Base-by-base conservation (phyloP, 495 filamentous ascomycete genomes). In the Lasiosphaeris hirsuta region DNA sequence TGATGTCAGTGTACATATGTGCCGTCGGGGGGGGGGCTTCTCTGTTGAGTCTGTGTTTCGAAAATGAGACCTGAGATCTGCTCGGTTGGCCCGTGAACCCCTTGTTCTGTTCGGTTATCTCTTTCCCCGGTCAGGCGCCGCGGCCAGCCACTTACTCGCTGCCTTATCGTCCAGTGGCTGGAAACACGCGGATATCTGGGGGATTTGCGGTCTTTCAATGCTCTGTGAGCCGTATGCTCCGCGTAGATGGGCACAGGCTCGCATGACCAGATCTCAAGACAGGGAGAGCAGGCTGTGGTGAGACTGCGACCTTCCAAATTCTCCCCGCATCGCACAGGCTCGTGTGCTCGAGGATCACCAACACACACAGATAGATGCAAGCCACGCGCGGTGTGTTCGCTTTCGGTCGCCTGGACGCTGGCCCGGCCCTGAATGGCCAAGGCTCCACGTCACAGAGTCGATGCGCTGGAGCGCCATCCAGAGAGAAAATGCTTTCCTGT, bases 51-150 rank as follows among this genome's bases (percentile, higher is more conserved):
- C 44, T 15, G 13, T 56, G 54, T 56, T 56, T 56, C 54, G 54
- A 44, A 51, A 58, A 36, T 58, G 56, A 58, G 47, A 58, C 56
- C 19, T 48, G 41, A 52, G 46, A 47, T 44, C 59, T 51, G 17
- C 42, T 10, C 37, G 47, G 59, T 60, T 60, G 58, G 53, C 54
- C 60, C 50, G 45, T 59, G 51, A 54, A 43, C 57, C 49, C 56
- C 39, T 34, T 35, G 43, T 14, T 38, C 13, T 33, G 15, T 59
- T 62, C 51, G 60, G 60, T 49, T 33, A 59, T 60, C 57, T 62
- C 33, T 30, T 37, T 62, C 44, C 39, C 23, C 40, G 2, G 18
- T 35, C 23, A 30, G 23, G 23, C 23, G 23, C 23, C 23, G 23
- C n/a, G n/a, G n/a, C 23, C 23, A 30, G 23, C 23, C 23, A 30